Base-by-base conservation (phyloP, 176 grass and related monocot genomes). In the Hyparrhenia diplandra region DNA sequence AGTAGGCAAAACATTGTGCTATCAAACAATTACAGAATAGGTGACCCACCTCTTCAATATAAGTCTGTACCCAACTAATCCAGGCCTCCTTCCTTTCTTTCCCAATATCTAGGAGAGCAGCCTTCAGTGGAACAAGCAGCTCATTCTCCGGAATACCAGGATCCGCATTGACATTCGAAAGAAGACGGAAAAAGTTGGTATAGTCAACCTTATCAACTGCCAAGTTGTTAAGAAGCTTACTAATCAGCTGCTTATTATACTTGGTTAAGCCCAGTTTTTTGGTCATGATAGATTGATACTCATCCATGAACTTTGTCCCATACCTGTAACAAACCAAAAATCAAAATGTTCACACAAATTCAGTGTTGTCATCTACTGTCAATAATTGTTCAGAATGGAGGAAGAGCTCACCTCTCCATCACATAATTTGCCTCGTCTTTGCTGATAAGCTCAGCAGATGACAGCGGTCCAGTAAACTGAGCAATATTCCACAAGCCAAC, bases 281-380 rank as follows among this genome's bases (percentile, higher is more conserved):
- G 43, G 96, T 93, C 96, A 98, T 98, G 85, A 95, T 91, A 78
- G 88, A 93, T 85, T 98, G 96, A 77, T 95, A 98, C 65, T 98
- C 96, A 65, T 95, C 96, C 92, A 98, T 98, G 86, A 98, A 98
- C 63, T 93, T 98, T 13, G 88, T 94, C 64, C 88, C 96, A 82
- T 98, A 98, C 71, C 95, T 98, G 73, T 43, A 89, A 76, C 58
- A 24, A 2, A 70, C 17, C 76, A 67, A 70, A 80, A 64, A n/a
- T 63, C 23, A 78, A n/a, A 82, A 79, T 13, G 5, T 37, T 80
- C 37, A 58, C 5, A 1, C 36, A 64, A 29, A 69, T 43, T 12
- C 51, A 9, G 57, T 34, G 62, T 21, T 54, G 30, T 20, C 17
- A 21, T 11, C 13, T 46, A 57, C 34, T 34, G 43, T 9, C 5